A percentile compares a stretch with the other conserved stretches of the same genome.
phyloP scores from a whole-genome alignment of 805 yeast species.

The Metschnikowia cubensis region DNA sequence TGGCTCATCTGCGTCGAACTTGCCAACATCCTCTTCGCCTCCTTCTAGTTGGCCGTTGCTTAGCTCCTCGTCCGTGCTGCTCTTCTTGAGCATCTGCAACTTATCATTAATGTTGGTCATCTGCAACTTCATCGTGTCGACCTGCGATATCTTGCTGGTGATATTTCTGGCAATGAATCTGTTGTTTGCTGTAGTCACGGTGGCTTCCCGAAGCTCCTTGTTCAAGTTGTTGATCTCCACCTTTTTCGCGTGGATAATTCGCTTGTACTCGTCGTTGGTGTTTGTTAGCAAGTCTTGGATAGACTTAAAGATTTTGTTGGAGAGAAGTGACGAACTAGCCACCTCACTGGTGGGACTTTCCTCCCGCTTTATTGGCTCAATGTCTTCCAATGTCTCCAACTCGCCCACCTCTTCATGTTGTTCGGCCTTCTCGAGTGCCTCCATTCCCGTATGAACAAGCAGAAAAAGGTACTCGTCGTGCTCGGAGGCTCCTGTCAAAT shows the following conservation, averaged over 20 bases:
- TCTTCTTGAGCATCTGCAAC: conserved; percentile 24
- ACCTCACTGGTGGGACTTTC: conserved; percentile 12
- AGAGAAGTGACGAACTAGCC: conserved; percentile 17
- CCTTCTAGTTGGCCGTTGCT: conserved; percentile 47
- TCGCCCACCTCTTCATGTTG: conserved; percentile 12
- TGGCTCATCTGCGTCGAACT: conserved; percentile 90
- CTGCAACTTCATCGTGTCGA: conserved; percentile 51
- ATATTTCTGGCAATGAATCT: conserved; percentile 34
- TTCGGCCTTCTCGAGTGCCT: conserved; percentile 26
- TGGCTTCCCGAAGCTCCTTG: conserved; percentile 36
- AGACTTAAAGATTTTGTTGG: conserved; percentile 34
- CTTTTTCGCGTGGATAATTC: conserved; percentile 31
- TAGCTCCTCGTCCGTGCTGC: conserved; percentile 20
- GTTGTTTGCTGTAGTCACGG: conserved; percentile 41
- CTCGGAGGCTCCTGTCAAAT: conserved; percentile 13
- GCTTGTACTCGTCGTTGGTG: conserved; percentile 39
- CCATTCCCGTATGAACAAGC: conserved; percentile 32
- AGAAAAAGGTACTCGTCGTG: conserved; percentile 28
- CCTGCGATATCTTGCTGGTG: conserved; percentile 30
- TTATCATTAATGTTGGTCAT: conserved; percentile 39
- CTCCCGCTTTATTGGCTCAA: not conserved
- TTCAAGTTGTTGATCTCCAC: conserved; percentile 34
- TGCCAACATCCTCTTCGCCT: conserved; percentile 56
- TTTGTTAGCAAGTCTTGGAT: conserved; percentile 36
- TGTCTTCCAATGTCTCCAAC: conserved; percentile 8